Evolutionary conservation across 2,329 filamentous ascomycete genomes (phyloP), one percentile per base, ranked within the genome.

Genomic region (Diaporthe capsici): DNA sequence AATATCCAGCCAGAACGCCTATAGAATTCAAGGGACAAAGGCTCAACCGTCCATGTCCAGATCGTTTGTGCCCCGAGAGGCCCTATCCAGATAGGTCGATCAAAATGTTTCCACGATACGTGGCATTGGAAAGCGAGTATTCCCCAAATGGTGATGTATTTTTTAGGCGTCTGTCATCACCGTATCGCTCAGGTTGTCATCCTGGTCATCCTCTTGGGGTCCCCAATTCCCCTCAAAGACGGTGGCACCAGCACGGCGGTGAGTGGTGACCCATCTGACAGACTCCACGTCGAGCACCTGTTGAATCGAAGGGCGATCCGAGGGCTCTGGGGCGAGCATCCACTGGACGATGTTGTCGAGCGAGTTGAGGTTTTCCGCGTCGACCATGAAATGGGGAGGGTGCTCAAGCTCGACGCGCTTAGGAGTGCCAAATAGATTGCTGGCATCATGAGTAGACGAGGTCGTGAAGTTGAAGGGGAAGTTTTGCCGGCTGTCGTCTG

Each of bases 181-280:
- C 6, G 89, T 90, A 78, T 92, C 90, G 51, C 83, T 78, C 37
- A 82, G 83, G 28, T 86, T 82, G 31, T 70, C 65, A 25, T 70
- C 49, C 49, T 70, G 34, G 68, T 88, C 84, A 49, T 88, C 84
- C 71, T 90, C 88, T n/a, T 87, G 92, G 44, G 96, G 96, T 5
- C 97, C 97, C 94, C 96, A 99, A 82, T 95, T 97, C 77, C 97
- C 97, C 85, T 99, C 97, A 80, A 94, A 99, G 72, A 99, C 92
- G 0, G 95, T 98, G n/a, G 97, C 97, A 60, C 95, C 94, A 15
- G 95, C 94, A 73, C 94, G 92, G 73, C 95, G 92, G 77, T 95
- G 92, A 70, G 88, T 86, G 73, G 92, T 90, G 44, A 97, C 93
- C 94, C 97, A 99, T 77, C 89, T 90, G 71, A 98, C 89, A 34